Evolutionary conservation across 345 rosid genomes (phyloP), one percentile per base, ranked within the genome.

Genomic region (Mangifera indica): DNA sequence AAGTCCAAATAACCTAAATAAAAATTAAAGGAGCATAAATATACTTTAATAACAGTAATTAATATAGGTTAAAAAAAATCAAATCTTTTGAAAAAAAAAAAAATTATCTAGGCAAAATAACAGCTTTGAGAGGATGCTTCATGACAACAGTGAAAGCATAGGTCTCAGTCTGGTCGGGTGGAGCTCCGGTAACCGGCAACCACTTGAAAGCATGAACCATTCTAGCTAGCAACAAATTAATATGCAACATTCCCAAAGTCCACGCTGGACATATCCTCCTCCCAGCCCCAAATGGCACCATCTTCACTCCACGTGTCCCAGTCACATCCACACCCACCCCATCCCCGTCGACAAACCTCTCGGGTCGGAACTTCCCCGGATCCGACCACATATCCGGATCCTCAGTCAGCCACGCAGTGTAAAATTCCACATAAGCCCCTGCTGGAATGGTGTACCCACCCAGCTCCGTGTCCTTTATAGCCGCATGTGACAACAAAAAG

Each of bases 401-500:
- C 81, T 92, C 88, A 4, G 98, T 92, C 62, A 87, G 69, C 98
- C 98, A 94, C 8, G 97, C 97, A 6, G 98, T 92, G 88, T 94
- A 94, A 56, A 94, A 77, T 81, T 94, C 98, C 69, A 94, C 97
- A 68, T 81, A 73, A 3, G 82, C 88, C 1, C 80, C 87, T 0
- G 79, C 87, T 1, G 97, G 97, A 66, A 92, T 85, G 4, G 82
- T 81, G 67, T 88, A 92, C 14, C 97, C 97, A 1, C 92, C 98
- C 0, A 94, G 89, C 81, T 87, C 83, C 0, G 97, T 87, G 62
- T 87, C 97, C 77, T 81, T 66, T 1, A 74, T 78, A 0, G 89
- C 87, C 0, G 98, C 83, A 60, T 94, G 98, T 17, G 97, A 88
- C 37, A 94, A 70, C 60, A 94, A 82, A 68, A 94, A 94, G 84